These are phyloP conservation scores for Zarea fungicola DNA, from an alignment of 2,329 filamentous ascomycete genomes.

Conservation along the genomic window DNA sequence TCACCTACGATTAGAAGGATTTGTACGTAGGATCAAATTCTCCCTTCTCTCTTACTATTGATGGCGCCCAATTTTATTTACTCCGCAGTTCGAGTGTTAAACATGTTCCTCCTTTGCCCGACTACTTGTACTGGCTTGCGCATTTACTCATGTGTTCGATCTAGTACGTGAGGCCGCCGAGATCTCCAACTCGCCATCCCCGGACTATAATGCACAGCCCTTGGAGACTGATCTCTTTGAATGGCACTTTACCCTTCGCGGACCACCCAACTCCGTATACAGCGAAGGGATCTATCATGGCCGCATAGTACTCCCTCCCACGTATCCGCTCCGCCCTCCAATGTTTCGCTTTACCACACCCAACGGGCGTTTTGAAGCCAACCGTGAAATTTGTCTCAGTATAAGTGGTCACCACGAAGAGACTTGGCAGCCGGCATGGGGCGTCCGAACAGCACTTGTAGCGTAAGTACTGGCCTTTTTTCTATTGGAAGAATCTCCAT, in stretches of 20 bases:
- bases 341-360: constrained; percentile 95
- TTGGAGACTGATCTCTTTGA: constrained; percentile 90
- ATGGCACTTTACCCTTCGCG: constrained; percentile 97
- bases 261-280: constrained; percentile 77
- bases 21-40: too few species aligned
- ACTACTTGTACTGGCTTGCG: background rate
- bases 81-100: too few species aligned
- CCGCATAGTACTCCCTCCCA: constrained; percentile 82
- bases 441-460: constrained; percentile 80
- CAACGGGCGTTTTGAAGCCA: constrained; percentile 88
- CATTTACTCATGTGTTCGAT: constrained; percentile 36
- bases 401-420: constrained; percentile 96
- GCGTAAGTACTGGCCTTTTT: constrained; percentile 33
- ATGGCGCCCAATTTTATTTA: too few species aligned
- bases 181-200: constrained; percentile 70
- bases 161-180: constrained; percentile 76
- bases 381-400: constrained; percentile 91
- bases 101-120: background rate
- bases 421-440: constrained; percentile 98
- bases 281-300: constrained; percentile 86
- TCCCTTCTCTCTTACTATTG: too few species aligned
- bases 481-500: background rate
- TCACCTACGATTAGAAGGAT: constrained; percentile 83
- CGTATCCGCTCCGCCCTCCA: constrained; percentile 87
- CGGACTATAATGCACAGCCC: constrained; percentile 80